Evolutionary conservation across 1,284 basidiomycete species (phyloP).

Genomic region (Sporisorium exsertum): DNA sequence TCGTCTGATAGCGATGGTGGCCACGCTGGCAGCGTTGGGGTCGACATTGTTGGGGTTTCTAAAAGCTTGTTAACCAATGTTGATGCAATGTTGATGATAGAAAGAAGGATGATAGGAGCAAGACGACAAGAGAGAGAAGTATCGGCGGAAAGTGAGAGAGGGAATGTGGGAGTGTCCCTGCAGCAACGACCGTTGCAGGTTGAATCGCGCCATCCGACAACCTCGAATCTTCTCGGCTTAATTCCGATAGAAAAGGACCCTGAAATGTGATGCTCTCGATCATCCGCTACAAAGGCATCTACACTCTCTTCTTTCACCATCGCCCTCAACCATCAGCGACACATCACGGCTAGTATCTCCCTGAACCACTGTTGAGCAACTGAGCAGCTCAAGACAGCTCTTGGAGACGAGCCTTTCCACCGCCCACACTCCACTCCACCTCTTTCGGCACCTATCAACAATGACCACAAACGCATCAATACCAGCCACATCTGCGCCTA

Average conservation of each 20-base stretch:
- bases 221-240: slow-evolving; percentile 27
- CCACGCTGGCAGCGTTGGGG: slow-evolving; percentile 72
- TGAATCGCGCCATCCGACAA: slow-evolving; percentile 29
- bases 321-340: background rate
- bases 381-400: background rate
- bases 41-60: slow-evolving; percentile 11
- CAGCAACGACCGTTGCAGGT: background rate
- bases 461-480: background rate
- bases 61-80: background rate
- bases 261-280: slow-evolving; percentile 16
- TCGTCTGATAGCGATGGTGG: slow-evolving; percentile 77
- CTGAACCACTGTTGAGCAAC: background rate
- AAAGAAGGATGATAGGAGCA: slow-evolving; percentile 10
- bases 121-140: background rate
- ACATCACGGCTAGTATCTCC: background rate
- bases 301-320: background rate
- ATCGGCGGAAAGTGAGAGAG: slow-evolving; percentile 2
- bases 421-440: too few species aligned
- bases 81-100: background rate
- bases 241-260: slow-evolving; percentile 30
- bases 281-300: background rate
- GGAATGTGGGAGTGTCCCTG: background rate
- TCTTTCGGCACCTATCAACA: background rate
- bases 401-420: background rate
- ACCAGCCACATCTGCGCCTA: background rate